These are phyloP conservation scores for Talaromyces stipitatus DNA, from an alignment of 495 filamentous ascomycete genomes.

Conservation along the genomic window DNA sequence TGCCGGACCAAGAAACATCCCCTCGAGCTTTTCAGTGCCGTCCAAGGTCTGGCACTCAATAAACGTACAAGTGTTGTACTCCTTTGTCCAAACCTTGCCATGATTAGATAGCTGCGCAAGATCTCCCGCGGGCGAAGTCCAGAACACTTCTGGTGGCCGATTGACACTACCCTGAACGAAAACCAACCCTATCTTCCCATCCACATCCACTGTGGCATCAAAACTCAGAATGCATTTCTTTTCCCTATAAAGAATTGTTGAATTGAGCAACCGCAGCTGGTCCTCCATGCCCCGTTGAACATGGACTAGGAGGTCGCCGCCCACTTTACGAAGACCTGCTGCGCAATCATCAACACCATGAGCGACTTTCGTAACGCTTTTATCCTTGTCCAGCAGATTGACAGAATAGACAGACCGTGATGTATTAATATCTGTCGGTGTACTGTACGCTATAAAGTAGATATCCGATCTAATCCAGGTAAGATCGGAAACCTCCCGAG, in stretches of 20 bases:
- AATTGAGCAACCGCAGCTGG: neutral
- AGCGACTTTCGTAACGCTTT: neutral
- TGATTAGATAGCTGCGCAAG: neutral
- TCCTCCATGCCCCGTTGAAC: neutral
- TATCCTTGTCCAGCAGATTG: neutral
- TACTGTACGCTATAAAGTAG: neutral
- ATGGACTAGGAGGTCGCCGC: neutral
- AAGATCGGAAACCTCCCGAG: neutral
- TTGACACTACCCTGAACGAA: neutral
- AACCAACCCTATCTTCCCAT: neutral
- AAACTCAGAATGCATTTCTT: neutral
- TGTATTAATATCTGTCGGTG: neutral
- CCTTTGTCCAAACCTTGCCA: neutral
- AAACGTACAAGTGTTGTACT: neutral
- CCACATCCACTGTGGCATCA: neutral
- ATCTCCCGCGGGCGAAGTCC: neutral
- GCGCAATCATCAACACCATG: constrained; percentile 1
- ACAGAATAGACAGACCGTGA: neutral
- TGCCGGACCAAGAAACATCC: neutral
- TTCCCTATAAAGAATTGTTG: neutral
- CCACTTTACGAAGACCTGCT: neutral
- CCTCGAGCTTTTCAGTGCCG: neutral
- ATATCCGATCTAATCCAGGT: neutral
- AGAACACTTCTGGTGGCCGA: neutral
- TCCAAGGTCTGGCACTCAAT: neutral